These are phyloP conservation scores for Komagataella kurtzmanii DNA, from an alignment of 805 yeast species.

Conservation along the genomic window DNA sequence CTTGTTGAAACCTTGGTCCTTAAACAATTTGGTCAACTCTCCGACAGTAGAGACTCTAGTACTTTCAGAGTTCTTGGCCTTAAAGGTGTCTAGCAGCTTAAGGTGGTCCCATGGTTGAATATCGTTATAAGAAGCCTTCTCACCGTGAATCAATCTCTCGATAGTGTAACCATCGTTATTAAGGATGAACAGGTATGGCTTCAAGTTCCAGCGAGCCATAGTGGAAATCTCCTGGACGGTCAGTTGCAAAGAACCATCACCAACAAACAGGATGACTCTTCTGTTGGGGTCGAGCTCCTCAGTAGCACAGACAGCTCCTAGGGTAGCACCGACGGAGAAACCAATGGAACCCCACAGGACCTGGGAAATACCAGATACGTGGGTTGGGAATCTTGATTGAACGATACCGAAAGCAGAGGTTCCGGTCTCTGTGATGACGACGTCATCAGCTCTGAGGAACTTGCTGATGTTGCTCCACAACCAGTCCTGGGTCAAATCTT, in stretches of 20 bases:
- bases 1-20: slow-evolving; percentile 31
- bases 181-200: slow-evolving; percentile 55
- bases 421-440: slow-evolving; percentile 61
- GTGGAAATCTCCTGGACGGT: slow-evolving; percentile 66
- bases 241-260: slow-evolving; percentile 68
- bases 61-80: slow-evolving; percentile 38
- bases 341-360: slow-evolving; percentile 73
- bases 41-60: slow-evolving; percentile 39
- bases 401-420: slow-evolving; percentile 64
- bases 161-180: slow-evolving; percentile 69
- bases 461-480: slow-evolving; percentile 52
- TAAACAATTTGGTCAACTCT: slow-evolving; percentile 40
- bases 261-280: slow-evolving; percentile 56
- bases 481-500: slow-evolving; percentile 49
- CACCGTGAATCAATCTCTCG: slow-evolving; percentile 64
- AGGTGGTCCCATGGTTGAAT: slow-evolving; percentile 61
- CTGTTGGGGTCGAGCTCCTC: slow-evolving; percentile 45
- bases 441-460: slow-evolving; percentile 55
- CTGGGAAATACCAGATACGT: slow-evolving; percentile 56
- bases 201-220: slow-evolving; percentile 51
- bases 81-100: slow-evolving; percentile 43
- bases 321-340: slow-evolving; percentile 51
- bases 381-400: slow-evolving; percentile 49
- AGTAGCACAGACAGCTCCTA: slow-evolving; percentile 60
- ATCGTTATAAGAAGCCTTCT: slow-evolving; percentile 47